These are phyloP conservation scores for Hygrophila difformis DNA, from an alignment of 257 asterid genomes.

Conservation along the genomic window DNA sequence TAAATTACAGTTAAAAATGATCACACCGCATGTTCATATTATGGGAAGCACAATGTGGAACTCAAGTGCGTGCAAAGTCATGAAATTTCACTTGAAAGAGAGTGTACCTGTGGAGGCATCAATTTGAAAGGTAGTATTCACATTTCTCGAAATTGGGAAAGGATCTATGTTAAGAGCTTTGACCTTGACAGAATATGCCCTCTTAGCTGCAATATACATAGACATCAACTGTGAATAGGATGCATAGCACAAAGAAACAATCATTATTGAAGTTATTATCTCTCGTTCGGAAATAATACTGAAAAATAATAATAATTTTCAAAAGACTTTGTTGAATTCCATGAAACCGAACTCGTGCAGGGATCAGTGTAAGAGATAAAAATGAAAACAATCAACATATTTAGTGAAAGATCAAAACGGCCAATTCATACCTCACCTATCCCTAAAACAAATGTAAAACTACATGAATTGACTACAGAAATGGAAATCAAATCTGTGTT, in stretches of 20 bases:
- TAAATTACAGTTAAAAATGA: neutral
- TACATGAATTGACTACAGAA: too few relatives aligned
- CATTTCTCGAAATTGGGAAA: conserved; percentile 50
- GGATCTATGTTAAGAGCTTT: conserved; percentile 56
- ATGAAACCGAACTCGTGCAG: conserved; percentile 1
- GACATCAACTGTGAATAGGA: neutral
- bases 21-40: too few relatives aligned
- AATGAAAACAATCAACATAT: neutral
- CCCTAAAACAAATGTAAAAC: conserved; percentile 1
- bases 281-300: too few relatives aligned
- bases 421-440: too few relatives aligned
- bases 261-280: neutral
- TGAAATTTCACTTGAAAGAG: neutral
- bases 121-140: conserved; percentile 51
- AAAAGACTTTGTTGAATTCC: neutral
- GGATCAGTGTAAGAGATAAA: neutral
- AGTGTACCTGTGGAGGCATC: conserved; percentile 58
- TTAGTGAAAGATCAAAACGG: too few relatives aligned
- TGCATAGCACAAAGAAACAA: neutral
- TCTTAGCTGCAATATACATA: conserved; percentile 36
- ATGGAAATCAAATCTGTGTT: too few relatives aligned
- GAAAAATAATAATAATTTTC: neutral
- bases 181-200: conserved; percentile 61
- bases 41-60: too few relatives aligned
- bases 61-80: neutral